phyloP scores from a whole-genome alignment of 352 stramenopile genomes.

The Globisporangium camurandrum region DNA sequence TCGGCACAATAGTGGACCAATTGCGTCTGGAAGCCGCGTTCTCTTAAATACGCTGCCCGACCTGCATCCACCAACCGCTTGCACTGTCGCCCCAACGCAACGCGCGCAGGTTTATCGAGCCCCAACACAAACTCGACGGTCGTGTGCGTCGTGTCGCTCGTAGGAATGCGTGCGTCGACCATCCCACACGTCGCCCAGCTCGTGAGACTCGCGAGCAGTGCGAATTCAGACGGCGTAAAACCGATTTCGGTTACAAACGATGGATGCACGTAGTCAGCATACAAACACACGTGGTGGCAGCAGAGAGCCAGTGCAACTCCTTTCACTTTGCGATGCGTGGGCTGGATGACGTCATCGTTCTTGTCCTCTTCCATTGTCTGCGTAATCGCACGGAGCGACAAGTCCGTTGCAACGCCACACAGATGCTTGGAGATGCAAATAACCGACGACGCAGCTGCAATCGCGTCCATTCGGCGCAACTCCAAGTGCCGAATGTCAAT shows the following conservation, averaged over 20 bases:
- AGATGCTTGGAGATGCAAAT: constrained; percentile 85
- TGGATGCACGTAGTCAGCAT: constrained; percentile 68
- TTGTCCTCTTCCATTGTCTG: no score
- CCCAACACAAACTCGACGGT: constrained; percentile 60
- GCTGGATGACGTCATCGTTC: no score
- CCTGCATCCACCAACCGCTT: constrained; percentile 74
- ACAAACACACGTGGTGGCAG: constrained; percentile 72
- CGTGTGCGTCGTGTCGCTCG: no score
- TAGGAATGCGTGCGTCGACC: constrained; percentile 37
- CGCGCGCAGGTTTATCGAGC: constrained; percentile 67
- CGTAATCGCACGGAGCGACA: constrained; percentile 62
- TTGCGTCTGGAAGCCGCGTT: constrained; percentile 44
- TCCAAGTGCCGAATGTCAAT: constrained; percentile 85
- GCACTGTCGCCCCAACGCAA: constrained; percentile 54
- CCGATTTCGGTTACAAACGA: constrained; percentile 47
- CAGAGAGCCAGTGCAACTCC: constrained; percentile 71
- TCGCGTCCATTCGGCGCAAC: constrained; percentile 45
- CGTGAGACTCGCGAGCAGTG: constrained; percentile 56
- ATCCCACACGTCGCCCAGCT: constrained; percentile 80
- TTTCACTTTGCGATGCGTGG: no score
- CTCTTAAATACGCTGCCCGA: constrained; percentile 43
- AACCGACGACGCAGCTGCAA: constrained; percentile 33
- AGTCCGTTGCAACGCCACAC: constrained; percentile 73
- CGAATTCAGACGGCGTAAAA: constrained; percentile 52
- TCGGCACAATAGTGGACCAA: constrained; percentile 77